Evolutionary conservation across 345 rosid genomes (phyloP).

Genomic region (Gynandropsis gynandra): DNA sequence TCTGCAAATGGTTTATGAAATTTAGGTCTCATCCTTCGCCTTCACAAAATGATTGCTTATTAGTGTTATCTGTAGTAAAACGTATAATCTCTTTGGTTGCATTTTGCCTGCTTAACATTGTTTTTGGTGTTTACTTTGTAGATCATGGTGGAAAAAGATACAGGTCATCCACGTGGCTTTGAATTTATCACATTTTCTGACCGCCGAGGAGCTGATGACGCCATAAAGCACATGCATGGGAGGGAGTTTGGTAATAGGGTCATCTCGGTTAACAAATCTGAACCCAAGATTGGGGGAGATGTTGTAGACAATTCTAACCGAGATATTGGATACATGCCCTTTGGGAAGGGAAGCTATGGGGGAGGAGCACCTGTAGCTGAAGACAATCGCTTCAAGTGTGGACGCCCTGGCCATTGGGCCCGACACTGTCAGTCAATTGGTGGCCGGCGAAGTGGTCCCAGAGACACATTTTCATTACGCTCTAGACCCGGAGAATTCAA

Average conservation of each 20-base stretch:
- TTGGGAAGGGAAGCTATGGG: conserved; percentile 54
- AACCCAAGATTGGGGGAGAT: conserved; percentile 62
- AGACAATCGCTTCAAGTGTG: conserved; percentile 87
- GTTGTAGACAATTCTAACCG: conserved; percentile 47
- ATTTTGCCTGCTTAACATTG: conserved; percentile 13
- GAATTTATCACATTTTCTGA: conserved; percentile 82
- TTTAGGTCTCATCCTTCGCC: too few relatives aligned
- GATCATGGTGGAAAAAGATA: conserved; percentile 84
- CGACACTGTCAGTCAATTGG: conserved; percentile 82
- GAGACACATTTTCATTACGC: conserved; percentile 43
- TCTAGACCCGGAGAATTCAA: conserved; percentile 57
- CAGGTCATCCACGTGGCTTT: conserved; percentile 88
- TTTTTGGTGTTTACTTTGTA: conserved; percentile 30
- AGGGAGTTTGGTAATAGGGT: conserved; percentile 65
- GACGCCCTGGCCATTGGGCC: conserved; percentile 88
- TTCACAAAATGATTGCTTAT: too few relatives aligned
- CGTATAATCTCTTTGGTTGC: too few relatives aligned
- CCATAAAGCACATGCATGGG: conserved; percentile 86
- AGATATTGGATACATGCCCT: conserved; percentile 58
- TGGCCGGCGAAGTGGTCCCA: conserved; percentile 50
- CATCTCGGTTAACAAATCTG: conserved; percentile 88
- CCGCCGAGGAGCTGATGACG: conserved; percentile 82
- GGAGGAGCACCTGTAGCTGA: conserved; percentile 43
- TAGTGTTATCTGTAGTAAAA: too few relatives aligned
- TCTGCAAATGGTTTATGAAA: too few relatives aligned